These are phyloP conservation scores for Petrea volubilis DNA, from an alignment of 257 asterid genomes.

Conservation along the genomic window DNA sequence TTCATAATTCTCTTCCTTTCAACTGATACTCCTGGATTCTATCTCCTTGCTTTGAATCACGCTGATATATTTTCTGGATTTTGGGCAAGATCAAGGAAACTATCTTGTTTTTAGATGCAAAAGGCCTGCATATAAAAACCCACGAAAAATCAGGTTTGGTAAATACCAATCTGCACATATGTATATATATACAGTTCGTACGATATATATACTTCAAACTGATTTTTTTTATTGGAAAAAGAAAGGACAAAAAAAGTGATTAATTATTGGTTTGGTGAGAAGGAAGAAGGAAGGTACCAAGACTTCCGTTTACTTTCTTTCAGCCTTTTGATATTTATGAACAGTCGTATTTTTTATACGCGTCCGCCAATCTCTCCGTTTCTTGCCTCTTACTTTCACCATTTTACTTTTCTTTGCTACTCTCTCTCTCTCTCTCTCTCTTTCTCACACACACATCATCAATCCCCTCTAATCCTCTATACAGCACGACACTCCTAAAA, in stretches of 20 bases:
- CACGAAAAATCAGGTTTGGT: slow-evolving; percentile 30
- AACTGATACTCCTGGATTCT: background rate
- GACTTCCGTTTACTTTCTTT: slow-evolving; percentile 9
- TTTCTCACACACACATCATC: too few relatives aligned
- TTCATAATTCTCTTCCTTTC: slow-evolving; percentile 42
- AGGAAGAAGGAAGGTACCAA: background rate
- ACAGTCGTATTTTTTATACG: background rate
- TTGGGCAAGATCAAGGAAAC: slow-evolving; percentile 13
- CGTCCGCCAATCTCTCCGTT: slow-evolving; percentile 28
- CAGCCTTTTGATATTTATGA: background rate
- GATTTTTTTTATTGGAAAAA: background rate
- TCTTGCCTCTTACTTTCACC: background rate
- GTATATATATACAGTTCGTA: background rate
- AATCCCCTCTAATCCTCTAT: too few relatives aligned
- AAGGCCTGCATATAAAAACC: slow-evolving; percentile 9
- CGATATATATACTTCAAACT: background rate
- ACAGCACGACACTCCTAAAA: too few relatives aligned
- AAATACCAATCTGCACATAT: slow-evolving; percentile 13
- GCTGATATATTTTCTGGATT: slow-evolving; percentile 10
- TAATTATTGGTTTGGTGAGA: background rate
- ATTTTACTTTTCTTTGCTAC: background rate
- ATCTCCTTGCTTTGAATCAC: background rate
- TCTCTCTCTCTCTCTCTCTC: background rate
- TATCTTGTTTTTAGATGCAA: slow-evolving; percentile 18
- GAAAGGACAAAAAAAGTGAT: background rate